Evolutionary conservation across 805 yeast genomes (phyloP).

Genomic region (Zygosaccharomyces kombuchaensis): DNA sequence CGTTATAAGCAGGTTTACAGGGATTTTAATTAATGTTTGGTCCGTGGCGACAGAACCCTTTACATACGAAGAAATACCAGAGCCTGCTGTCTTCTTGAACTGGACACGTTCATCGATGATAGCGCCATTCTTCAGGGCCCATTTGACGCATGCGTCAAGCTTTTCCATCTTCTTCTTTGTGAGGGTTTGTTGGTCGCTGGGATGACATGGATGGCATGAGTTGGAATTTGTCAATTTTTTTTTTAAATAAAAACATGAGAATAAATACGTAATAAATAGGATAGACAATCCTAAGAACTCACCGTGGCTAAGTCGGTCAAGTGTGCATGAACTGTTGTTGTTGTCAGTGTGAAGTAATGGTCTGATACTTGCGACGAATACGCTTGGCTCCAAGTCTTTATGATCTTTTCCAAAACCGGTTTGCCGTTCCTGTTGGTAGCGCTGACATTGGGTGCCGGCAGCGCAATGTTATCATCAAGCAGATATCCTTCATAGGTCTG

Average conservation of each 20-base stretch:
- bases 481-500: constrained; percentile 35
- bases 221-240: constrained; percentile 1
- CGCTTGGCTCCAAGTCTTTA: constrained; percentile 34
- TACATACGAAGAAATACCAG: constrained; percentile 38
- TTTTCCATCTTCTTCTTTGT: constrained; percentile 2
- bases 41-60: constrained; percentile 7
- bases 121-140: constrained; percentile 42
- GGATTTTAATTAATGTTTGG: constrained; percentile 37
- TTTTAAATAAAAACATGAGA: neutral
- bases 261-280: neutral
- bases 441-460: constrained; percentile 39
- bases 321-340: constrained; percentile 27
- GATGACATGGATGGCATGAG: constrained; percentile 1
- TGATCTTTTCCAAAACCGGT: constrained; percentile 32
- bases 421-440: constrained; percentile 37
- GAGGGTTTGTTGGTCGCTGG: neutral
- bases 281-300: neutral
- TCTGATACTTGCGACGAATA: constrained; percentile 27
- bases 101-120: constrained; percentile 33
- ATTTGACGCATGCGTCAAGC: constrained; percentile 25
- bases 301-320: constrained; percentile 2
- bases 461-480: constrained; percentile 24
- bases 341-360: constrained; percentile 33
- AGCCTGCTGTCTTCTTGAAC: constrained; percentile 29
- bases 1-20: constrained; percentile 37